These are phyloP conservation scores for carrot (Daucus carota) DNA, from an alignment of 129 eudicot species.

Conservation along the genomic window DNA sequence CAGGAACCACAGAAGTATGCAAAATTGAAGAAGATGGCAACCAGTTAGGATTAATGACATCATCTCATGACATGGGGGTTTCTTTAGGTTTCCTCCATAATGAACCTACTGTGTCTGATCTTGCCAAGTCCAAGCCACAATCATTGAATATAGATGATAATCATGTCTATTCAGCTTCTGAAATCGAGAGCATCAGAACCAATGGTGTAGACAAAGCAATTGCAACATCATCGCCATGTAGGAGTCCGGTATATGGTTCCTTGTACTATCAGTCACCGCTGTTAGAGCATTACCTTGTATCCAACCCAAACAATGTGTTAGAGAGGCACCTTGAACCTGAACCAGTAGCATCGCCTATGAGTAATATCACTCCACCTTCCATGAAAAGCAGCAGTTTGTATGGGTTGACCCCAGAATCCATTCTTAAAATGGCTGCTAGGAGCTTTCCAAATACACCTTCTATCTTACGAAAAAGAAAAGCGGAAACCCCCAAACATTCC, in stretches of 20 bases:
- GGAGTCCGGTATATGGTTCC: constrained; percentile 42
- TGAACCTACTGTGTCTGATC: constrained; percentile 46
- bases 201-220: constrained; percentile 20
- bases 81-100: constrained; percentile 29
- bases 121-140: constrained; percentile 8
- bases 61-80: constrained; percentile 37
- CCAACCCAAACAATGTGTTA: constrained; percentile 31
- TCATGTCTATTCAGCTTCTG: constrained; percentile 1
- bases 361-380: constrained; percentile 65
- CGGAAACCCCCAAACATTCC: constrained; percentile 17
- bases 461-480: constrained; percentile 71
- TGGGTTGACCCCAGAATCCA: constrained; percentile 63
- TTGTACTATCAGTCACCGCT: constrained; percentile 72
- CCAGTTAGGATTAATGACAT: constrained; percentile 37
- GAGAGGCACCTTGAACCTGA: constrained; percentile 33
- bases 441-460: constrained; percentile 88
- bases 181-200: constrained; percentile 30
- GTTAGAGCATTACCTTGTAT: constrained; percentile 24
- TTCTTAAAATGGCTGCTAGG: constrained; percentile 77
- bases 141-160: constrained; percentile 15
- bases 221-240: constrained; percentile 30
- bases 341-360: constrained; percentile 26
- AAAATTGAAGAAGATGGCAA: constrained; percentile 37
- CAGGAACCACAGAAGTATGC: constrained; percentile 35
- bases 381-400: constrained; percentile 30